These are phyloP conservation scores for Eremothecium coryli DNA, from an alignment of 1,139 yeast genomes.

Conservation along the genomic window DNA sequence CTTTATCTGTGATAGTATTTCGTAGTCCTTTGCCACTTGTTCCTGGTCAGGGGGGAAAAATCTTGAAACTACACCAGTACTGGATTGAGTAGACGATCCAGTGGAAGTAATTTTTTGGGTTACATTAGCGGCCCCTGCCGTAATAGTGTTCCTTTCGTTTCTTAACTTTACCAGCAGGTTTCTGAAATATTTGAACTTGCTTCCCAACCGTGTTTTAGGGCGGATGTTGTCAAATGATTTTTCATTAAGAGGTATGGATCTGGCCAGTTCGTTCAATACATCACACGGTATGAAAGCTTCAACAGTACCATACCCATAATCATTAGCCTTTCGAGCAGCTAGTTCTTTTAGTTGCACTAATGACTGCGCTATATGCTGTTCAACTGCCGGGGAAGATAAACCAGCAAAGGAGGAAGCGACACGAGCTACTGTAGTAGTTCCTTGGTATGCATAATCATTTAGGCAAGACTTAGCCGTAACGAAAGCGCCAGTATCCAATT, in stretches of 20 bases:
- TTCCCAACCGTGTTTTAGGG: slow-evolving; percentile 33
- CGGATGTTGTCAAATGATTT: slow-evolving; percentile 40
- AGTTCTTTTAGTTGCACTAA: slow-evolving; percentile 34
- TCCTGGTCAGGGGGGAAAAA: slow-evolving; percentile 13
- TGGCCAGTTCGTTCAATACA: slow-evolving; percentile 47
- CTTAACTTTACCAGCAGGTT: slow-evolving; percentile 36
- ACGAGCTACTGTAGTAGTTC: slow-evolving; percentile 8
- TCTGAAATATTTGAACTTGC: slow-evolving; percentile 42
- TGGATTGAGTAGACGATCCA: slow-evolving; percentile 2
- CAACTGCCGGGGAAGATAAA: slow-evolving; percentile 5
- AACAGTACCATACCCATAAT: slow-evolving; percentile 34
- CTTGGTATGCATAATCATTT: slow-evolving; percentile 27
- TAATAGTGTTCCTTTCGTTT: slow-evolving; percentile 16
- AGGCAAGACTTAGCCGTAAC: not conserved
- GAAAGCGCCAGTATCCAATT: not conserved
- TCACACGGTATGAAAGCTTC: slow-evolving; percentile 41
- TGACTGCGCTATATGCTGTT: slow-evolving; percentile 17
- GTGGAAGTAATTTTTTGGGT: not conserved
- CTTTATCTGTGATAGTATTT: slow-evolving; percentile 7
- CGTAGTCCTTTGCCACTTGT: slow-evolving; percentile 4
- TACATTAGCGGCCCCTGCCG: slow-evolving; percentile 6
- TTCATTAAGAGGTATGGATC: slow-evolving; percentile 44
- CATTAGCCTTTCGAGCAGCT: slow-evolving; percentile 39
- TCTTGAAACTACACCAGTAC: slow-evolving; percentile 13
- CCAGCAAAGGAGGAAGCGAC: not conserved